Evolutionary conservation across 1,284 basidiomycete genomes (phyloP).

Genomic region (Cutaneotrichosporon cutaneum): DNA sequence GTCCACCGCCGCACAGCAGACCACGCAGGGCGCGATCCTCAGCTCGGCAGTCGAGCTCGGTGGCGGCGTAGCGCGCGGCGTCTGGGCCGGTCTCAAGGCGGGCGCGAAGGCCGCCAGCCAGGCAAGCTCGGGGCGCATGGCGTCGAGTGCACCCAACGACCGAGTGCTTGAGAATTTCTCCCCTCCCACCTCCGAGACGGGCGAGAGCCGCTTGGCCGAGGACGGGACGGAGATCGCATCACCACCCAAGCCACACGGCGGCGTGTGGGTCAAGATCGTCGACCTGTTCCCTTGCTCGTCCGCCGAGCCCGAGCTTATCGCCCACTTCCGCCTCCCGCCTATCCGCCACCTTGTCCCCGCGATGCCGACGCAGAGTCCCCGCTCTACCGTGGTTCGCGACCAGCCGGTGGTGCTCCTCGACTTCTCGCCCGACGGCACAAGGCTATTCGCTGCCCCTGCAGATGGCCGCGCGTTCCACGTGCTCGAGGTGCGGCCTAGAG

Average conservation of each 20-base stretch:
- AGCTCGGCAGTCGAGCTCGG: constrained; percentile 46
- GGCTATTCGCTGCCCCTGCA: constrained; percentile 60
- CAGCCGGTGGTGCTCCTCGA: constrained; percentile 59
- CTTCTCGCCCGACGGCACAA: constrained; percentile 64
- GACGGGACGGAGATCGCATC: constrained; percentile 6
- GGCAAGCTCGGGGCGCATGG: constrained; percentile 32
- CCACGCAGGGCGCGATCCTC: constrained; percentile 33
- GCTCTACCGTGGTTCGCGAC: constrained; percentile 23
- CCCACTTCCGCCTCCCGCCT: constrained; percentile 45
- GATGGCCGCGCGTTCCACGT: constrained; percentile 65
- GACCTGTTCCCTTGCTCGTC: constrained; percentile 45
- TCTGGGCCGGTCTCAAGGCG: constrained; percentile 50
- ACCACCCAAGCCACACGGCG: constrained; percentile 12
- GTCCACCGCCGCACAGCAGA: constrained; percentile 3
- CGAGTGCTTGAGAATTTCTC: constrained; percentile 21
- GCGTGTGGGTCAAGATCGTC: constrained; percentile 46
- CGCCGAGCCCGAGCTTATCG: constrained; percentile 24
- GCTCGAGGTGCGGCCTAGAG: constrained; percentile 55
- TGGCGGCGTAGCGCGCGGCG: constrained; percentile 45
- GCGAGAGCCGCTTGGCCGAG: constrained; percentile 22
- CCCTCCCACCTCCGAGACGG: neutral
- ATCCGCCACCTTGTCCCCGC: constrained; percentile 19
- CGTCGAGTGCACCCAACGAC: constrained; percentile 40
- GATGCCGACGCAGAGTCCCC: constrained; percentile 7
- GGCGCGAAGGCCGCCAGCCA: constrained; percentile 41